Evolutionary conservation across 768 basidiomycete genomes (phyloP).

Genomic region (Peribolospora baueri): DNA sequence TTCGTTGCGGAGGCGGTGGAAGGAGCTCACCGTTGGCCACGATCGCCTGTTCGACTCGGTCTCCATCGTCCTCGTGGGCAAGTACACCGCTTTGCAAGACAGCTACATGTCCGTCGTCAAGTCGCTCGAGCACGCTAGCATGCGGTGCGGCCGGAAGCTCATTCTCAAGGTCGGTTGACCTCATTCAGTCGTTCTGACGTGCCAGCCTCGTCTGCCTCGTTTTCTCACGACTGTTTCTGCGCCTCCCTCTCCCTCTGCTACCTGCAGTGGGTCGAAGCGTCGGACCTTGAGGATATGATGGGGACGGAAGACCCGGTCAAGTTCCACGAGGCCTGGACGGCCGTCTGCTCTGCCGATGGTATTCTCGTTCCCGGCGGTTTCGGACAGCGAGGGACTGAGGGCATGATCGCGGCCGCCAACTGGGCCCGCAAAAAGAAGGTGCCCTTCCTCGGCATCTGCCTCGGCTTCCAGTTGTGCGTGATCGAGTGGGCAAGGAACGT

Average conservation of each 20-base stretch:
- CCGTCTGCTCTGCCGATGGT: constrained; percentile 69
- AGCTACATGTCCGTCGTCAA: constrained; percentile 98
- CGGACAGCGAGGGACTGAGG: constrained; percentile 75
- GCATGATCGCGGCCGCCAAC: constrained; percentile 94
- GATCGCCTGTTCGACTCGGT: constrained; percentile 77
- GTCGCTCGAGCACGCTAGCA: constrained; percentile 85
- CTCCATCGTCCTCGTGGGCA: constrained; percentile 75
- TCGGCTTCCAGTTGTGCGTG: constrained; percentile 92
- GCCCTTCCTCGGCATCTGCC: constrained; percentile 87
- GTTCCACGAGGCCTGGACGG: constrained; percentile 89
- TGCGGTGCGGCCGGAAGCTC: constrained; percentile 68
- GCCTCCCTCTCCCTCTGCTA: neutral
- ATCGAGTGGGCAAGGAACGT: constrained; percentile 82
- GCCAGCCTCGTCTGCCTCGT: neutral
- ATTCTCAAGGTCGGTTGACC: constrained; percentile 39
- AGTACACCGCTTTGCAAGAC: constrained; percentile 89
- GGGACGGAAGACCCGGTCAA: constrained; percentile 56
- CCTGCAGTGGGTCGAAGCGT: constrained; percentile 79
- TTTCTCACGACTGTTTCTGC: neutral
- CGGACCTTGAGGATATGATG: constrained; percentile 58
- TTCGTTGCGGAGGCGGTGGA: constrained; percentile 52
- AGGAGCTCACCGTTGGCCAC: constrained; percentile 60
- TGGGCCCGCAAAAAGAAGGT: constrained; percentile 86
- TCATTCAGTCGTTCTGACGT: neutral
- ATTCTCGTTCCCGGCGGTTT: constrained; percentile 96